phyloP scores from a whole-genome alignment of 2,329 filamentous ascomycete species.

The Xylaria multiplex region DNA sequence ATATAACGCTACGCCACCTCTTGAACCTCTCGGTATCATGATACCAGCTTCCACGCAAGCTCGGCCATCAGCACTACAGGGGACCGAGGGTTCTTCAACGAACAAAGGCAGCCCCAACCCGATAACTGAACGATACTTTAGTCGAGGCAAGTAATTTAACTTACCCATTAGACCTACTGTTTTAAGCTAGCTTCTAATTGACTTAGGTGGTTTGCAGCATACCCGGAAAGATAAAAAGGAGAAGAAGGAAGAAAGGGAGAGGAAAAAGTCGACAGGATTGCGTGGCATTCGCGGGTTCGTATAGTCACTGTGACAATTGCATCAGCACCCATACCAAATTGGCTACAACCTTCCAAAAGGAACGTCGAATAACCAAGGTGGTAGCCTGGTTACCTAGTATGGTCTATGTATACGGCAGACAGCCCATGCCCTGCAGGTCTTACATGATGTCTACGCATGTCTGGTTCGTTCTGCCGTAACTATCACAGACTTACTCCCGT shows the following conservation, averaged over 20 bases:
- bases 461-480: too few species aligned
- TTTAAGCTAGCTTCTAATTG: conserved; percentile 11
- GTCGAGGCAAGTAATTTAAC: conserved; percentile 54
- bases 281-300: conserved; percentile 37
- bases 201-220: conserved; percentile 26
- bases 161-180: not conserved
- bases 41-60: conserved; percentile 43
- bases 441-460: too few species aligned
- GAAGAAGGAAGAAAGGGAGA: conserved; percentile 25
- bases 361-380: too few species aligned
- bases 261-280: conserved; percentile 28
- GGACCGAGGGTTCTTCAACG: conserved; percentile 48
- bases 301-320: not conserved
- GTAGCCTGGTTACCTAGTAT: too few species aligned
- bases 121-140: conserved; percentile 57
- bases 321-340: too few species aligned
- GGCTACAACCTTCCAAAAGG: too few species aligned
- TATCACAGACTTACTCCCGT: not conserved
- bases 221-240: conserved; percentile 31
- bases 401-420: too few species aligned
- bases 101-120: conserved; percentile 45
- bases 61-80: conserved; percentile 53
- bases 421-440: too few species aligned
- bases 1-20: conserved; percentile 57
- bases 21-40: conserved; percentile 48